phyloP scores from a whole-genome alignment of 805 yeast genomes.

The Scheffersomyces amazonensis region DNA sequence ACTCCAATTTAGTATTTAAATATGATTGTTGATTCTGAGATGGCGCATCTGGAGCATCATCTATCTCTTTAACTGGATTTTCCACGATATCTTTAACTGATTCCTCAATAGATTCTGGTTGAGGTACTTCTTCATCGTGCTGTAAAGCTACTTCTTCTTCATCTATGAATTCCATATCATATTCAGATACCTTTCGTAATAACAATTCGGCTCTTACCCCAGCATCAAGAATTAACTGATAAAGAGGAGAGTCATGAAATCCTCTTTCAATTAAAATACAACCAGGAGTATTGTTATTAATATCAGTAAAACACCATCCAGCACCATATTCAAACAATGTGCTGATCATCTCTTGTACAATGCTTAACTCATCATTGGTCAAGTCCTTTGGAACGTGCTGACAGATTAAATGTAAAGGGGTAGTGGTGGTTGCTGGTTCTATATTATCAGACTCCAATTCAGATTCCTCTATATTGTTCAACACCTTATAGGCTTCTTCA shows the following conservation, averaged over 20 bases:
- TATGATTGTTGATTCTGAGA: conserved; percentile 65
- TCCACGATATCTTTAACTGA: conserved; percentile 2
- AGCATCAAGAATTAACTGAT: conserved; percentile 64
- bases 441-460: no score
- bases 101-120: conserved; percentile 3
- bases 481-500: conserved; percentile 68
- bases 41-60: conserved; percentile 38
- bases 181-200: conserved; percentile 65
- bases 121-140: conserved; percentile 12
- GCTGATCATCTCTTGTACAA: conserved; percentile 55
- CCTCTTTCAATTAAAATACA: conserved; percentile 65
- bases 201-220: conserved; percentile 89
- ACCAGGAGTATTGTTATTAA: conserved; percentile 76
- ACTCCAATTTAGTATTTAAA: conserved; percentile 63
- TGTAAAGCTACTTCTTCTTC: conserved; percentile 31
- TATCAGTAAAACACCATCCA: conserved; percentile 83
- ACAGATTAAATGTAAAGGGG: conserved; percentile 73
- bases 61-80: not conserved
- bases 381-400: conserved; percentile 49
- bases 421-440: conserved; percentile 50
- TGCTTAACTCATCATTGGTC: conserved; percentile 37
- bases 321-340: conserved; percentile 81
- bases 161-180: conserved; percentile 55
- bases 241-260: conserved; percentile 33
- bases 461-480: conserved; percentile 37